Conservation (phyloP, 2,329 filamentous ascomycete genomes). For the Aureobasidium sp. region DNA sequence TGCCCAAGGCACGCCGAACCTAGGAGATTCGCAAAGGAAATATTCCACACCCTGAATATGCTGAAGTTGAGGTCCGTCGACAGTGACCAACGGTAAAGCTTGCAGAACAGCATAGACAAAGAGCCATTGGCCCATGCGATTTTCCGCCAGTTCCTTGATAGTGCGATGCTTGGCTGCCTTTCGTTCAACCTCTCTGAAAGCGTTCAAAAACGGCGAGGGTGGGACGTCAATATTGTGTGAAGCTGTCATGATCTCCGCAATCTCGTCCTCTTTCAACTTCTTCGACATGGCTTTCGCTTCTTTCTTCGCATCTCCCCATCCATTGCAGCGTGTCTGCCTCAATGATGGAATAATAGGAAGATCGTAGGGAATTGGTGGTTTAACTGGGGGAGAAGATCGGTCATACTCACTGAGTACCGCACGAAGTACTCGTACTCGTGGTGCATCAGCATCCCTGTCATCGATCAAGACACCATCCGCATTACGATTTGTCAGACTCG, state of each 20-base stretch:
- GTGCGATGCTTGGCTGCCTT: conserved; percentile 59
- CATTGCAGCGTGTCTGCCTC: conserved; percentile 56
- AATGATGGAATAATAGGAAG: conserved; percentile 70
- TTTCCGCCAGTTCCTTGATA: conserved; percentile 61
- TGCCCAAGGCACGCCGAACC: conserved; percentile 67
- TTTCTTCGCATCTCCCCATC: conserved; percentile 62
- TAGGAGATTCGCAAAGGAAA: conserved; percentile 70
- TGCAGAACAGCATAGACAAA: conserved; percentile 75
- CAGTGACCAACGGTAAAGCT: conserved; percentile 67
- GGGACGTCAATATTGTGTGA: conserved; percentile 73
- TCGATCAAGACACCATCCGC: conserved; percentile 59
- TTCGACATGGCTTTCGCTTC: conserved; percentile 64
- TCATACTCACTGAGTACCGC: conserved; percentile 83
- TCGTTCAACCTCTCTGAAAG: conserved; percentile 65
- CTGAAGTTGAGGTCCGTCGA: conserved; percentile 65
- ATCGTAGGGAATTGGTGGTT: conserved; percentile 88
- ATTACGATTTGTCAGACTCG: conserved; percentile 68
- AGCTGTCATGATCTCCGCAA: conserved; percentile 67
- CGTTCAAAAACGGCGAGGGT: conserved; percentile 56
- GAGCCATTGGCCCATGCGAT: conserved; percentile 71
- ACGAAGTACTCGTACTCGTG: conserved; percentile 63
- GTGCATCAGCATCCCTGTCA: conserved; percentile 46
- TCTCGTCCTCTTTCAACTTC: conserved; percentile 71
- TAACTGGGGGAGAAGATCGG: conserved; percentile 76
- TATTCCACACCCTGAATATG: conserved; percentile 70